Base-by-base conservation (phyloP, 352 stramenopile genomes). In the Pythium monospermum region DNA sequence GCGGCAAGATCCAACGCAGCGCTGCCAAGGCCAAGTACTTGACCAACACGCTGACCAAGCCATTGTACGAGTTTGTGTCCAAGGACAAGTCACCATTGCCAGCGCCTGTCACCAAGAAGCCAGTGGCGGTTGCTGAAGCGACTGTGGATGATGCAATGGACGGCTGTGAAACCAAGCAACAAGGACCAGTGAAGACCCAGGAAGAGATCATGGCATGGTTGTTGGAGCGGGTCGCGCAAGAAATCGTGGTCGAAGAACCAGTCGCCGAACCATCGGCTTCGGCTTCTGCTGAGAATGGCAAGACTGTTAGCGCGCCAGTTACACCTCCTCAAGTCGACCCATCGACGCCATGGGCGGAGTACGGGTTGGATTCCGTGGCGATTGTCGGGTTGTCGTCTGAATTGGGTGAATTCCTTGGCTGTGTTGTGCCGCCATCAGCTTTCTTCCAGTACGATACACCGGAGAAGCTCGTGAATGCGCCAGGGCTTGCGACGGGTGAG, bases 1-100 rank as follows among this genome's bases (percentile, higher is more conserved):
- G 82, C 41, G 82, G 84, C 38, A 95, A 92, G 61, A 91, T 93
- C 28, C 79, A 88, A 48, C 83, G 83, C 18, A 82, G 78, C 42
- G 71, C 70, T 8, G 66, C 75, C 10, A 91, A 87, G 57, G 27
- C 66, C 5, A 70, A 83, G 56, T 89, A 76, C 51, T 40, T 57
- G 21, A 52, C 64, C 13, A 66, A 59, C 26, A 69, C 60, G 25
- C 60, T 86, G 15, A 42, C 22, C 0, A 87, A 83, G 60, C 64
- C 74, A 38, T 38, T 87, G 30, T 84, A 66, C 33, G 66, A 73
- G 38, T 79, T 76, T 48, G 72, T 59, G 55, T 61, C 69, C 1
- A 82, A 73, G 59, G 66, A 66, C 33, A 53, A 42, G 11, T 51
- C 54, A 1, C 48, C 56, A 2, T 56, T 61, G 4, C 36, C 51